Conservation (phyloP, 371 early-diverging fungal genomes). For the Rhizopus arrhizus region DNA sequence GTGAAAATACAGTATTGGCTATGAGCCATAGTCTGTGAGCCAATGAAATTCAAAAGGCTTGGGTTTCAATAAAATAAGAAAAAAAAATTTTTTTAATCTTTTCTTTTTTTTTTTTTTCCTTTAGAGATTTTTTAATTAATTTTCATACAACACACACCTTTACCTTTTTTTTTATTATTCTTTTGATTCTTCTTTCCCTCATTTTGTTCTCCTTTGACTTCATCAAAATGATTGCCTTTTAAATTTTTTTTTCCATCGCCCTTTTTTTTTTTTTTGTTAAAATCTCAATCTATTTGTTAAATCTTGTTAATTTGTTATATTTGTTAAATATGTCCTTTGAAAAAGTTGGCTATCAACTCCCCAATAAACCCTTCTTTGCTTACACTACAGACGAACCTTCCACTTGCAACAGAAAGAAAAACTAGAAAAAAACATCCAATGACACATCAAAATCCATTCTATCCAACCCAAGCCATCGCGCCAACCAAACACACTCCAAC, state of each 20-base stretch:
- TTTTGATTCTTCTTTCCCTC: constrained; percentile 6
- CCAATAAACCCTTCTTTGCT: constrained; percentile 38
- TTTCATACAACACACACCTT: not conserved
- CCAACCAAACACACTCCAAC: constrained; percentile 8
- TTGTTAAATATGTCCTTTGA: constrained; percentile 34
- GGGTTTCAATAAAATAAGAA: no score
- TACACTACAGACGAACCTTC: constrained; percentile 42
- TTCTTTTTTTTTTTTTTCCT: not conserved
- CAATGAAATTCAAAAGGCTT: not conserved
- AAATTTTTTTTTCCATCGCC: constrained; percentile 19
- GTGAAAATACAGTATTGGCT: not conserved
- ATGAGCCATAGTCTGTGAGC: not conserved
- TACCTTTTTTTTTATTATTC: constrained; percentile 6
- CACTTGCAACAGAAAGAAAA: constrained; percentile 41
- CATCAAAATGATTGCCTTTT: constrained; percentile 33
- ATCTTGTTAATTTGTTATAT: constrained; percentile 26
- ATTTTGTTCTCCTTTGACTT: constrained; percentile 1
- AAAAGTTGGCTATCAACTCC: constrained; percentile 15
- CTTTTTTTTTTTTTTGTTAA: constrained; percentile 12
- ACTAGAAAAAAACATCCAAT: constrained; percentile 13
- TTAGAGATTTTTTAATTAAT: not conserved
- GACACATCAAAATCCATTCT: not conserved
- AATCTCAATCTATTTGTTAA: constrained; percentile 17
- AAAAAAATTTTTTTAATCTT: not conserved
- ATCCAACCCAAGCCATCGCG: not conserved